A percentile compares a stretch with the other conserved stretches of the same genome.
These are phyloP conservation scores for Colletotrichum incanum DNA, from an alignment of 2,329 filamentous ascomycete genomes.

Conservation along the genomic window DNA sequence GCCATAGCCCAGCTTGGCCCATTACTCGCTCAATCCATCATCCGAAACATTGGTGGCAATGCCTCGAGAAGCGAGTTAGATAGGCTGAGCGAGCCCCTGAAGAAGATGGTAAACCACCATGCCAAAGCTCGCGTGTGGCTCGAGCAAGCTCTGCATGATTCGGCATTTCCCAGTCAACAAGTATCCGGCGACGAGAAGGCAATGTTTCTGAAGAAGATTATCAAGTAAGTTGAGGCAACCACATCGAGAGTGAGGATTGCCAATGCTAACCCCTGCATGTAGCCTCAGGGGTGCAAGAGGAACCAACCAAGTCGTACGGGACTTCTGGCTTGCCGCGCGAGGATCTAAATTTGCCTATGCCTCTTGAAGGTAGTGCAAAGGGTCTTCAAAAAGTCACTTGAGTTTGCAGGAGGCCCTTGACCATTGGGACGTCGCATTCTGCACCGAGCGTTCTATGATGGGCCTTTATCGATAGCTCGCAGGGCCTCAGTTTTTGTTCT, in stretches of 20 bases:
- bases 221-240: conserved; percentile 64
- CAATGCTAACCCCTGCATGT: conserved; percentile 18
- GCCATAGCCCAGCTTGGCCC: conserved; percentile 75
- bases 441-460: not conserved
- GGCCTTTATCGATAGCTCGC: not conserved
- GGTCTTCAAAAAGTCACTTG: not conserved
- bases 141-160: conserved; percentile 69
- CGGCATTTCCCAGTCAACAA: conserved; percentile 72
- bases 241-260: not conserved
- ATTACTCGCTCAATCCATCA: conserved; percentile 70
- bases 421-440: not conserved
- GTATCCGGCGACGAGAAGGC: conserved; percentile 73
- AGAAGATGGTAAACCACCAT: conserved; percentile 74
- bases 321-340: conserved; percentile 81
- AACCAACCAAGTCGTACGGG: conserved; percentile 78
- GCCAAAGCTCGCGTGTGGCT: conserved; percentile 74
- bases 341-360: conserved; percentile 74
- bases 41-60: conserved; percentile 78
- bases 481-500: not conserved
- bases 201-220: conserved; percentile 76
- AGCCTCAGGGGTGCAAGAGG: conserved; percentile 75
- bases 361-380: conserved; percentile 57
- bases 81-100: conserved; percentile 78
- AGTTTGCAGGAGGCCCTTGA: not conserved
- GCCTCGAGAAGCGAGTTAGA: conserved; percentile 82